Evolutionary conservation across 352 stramenopile species (phyloP), one percentile per base, ranked within the genome.

Genomic region (Phytophthora multivora): DNA sequence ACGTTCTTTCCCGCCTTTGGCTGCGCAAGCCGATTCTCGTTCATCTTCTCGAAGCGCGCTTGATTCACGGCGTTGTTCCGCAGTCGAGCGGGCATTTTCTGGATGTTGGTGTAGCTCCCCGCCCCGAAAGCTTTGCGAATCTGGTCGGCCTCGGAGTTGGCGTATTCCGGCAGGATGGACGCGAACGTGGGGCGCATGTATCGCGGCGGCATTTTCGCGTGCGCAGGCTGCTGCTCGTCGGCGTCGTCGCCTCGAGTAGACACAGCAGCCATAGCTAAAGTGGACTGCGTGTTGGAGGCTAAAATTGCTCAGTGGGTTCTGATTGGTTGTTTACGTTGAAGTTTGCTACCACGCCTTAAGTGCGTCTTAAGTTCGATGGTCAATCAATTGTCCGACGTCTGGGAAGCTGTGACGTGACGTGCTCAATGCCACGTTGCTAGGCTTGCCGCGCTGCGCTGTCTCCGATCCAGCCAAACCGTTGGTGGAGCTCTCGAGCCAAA

Each of bases 121-220:
- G 80, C 72, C 10, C 61, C 71, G 60, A 94, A 93, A 5, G 83
- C 86, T 21, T 77, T 84, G 67, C 82, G 84, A 64, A 93, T 94
- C 57, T 89, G 75, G 40, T 94, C 86, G 5, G 63, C 55, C 56
- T 94, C 86, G 10, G 83, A 57, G 61, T 94, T 94, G 49, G 81
- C 77, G 63, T 91, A 94, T 60, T 89, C 83, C 8, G 86, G 86
- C 26, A 93, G 57, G 21, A 94, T 82, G 16, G 86, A 91, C 42
- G 83, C 78, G 61, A 94, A 94, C 47, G 89, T 94, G 60, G 86
- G 86, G 12, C 73, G 73, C 84, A 93, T 93, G 65, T 93, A 93
- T 64, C 86, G 70, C 39, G 82, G 84, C n/a, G 79, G 66, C 51
- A 67, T 53, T 38, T 65, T 67, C 38, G n/a, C 41, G 4, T 35